Evolutionary conservation across 2,329 filamentous ascomycete genomes (phyloP), one percentile per base, ranked within the genome.

Genomic region (Plectosphaerella cucumerina): DNA sequence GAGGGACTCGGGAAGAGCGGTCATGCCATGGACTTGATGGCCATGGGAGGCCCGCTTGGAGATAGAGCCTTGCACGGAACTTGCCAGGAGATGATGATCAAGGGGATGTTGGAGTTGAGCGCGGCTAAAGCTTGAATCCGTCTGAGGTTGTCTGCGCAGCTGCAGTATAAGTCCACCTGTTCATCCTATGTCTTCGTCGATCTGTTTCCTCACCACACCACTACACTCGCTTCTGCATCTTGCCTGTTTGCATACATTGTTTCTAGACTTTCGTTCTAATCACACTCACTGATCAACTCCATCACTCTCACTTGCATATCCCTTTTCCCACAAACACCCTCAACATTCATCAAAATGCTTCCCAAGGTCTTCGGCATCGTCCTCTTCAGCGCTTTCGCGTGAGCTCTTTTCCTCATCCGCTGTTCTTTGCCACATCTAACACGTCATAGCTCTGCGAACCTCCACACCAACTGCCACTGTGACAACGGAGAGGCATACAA

Each of bases 401-500:
- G 49, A 44, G 53, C n/a, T n/a, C n/a, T n/a, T 51, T 18, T 18
- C 12, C 5, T 11, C 4, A 4, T 14, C 18, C 9, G n/a, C 1
- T 37, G 4, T 21, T 17, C 6, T 4, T 11, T 14, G 11, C 12
- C 8, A 4, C 3, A 5, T 1, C 6, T 17, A 4, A 1, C 8
- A 6, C 46, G 51, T 17, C 0, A 11, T 18, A 60, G 56, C 2
- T 21, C 60, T 10, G 62, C 62, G 41, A 42, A 62, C 44, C 48
- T 58, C 10, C 60, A 63, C 48, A 47, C 49, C 21, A 56, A 39
- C 54, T 59, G 58, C 46, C 46, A 50, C 10, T 59, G 57, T 52
- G 35, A 54, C 56, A 59, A 59, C 51, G 57, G 58, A 47, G 53
- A 58, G 39, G 53, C 57, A 52, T 59, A 57, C 52, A 59, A 58